Percentiles rank a stretch among this genome's conserved stretches.
Conservation (phyloP, 192 early-diverging fungal species). For the Podila horticola region DNA sequence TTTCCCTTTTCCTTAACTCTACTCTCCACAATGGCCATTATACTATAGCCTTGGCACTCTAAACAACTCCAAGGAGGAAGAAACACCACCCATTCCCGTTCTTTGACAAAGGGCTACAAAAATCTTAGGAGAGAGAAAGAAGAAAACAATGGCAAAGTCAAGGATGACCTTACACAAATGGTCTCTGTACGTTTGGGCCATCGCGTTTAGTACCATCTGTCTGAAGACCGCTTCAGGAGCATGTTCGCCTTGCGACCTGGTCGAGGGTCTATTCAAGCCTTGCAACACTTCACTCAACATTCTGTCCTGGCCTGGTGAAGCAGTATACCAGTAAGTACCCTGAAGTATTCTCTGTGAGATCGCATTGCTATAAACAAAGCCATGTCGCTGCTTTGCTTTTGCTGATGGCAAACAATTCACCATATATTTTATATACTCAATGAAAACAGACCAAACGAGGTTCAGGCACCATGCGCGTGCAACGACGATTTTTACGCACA, state of each 20-base stretch:
- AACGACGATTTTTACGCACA: constrained; percentile 8
- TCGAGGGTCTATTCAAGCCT: constrained; percentile 26
- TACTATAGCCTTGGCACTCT: neutral
- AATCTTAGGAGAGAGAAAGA: neutral
- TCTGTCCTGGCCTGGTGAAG: constrained; percentile 23
- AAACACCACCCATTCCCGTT: too few species aligned
- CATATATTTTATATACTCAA: neutral
- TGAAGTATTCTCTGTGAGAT: too few species aligned
- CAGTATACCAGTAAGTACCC: constrained; percentile 42
- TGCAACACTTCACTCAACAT: constrained; percentile 24
- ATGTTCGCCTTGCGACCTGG: constrained; percentile 31
- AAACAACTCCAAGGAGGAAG: neutral
- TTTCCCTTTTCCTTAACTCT: neutral
- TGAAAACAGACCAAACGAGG: neutral
- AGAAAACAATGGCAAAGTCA: constrained; percentile 1
- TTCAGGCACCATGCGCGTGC: constrained; percentile 3
- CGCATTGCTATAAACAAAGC: too few species aligned
- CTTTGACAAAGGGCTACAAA: neutral
- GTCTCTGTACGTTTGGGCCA: constrained; percentile 2
- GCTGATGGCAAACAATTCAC: too few species aligned
- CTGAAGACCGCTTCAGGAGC: constrained; percentile 4
- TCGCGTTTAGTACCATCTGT: constrained; percentile 4
- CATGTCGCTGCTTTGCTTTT: too few species aligned
- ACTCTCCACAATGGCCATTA: neutral
- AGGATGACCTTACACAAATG: neutral